Conservation (phyloP, 148 eudicot species). For the Diospyros lotus region DNA sequence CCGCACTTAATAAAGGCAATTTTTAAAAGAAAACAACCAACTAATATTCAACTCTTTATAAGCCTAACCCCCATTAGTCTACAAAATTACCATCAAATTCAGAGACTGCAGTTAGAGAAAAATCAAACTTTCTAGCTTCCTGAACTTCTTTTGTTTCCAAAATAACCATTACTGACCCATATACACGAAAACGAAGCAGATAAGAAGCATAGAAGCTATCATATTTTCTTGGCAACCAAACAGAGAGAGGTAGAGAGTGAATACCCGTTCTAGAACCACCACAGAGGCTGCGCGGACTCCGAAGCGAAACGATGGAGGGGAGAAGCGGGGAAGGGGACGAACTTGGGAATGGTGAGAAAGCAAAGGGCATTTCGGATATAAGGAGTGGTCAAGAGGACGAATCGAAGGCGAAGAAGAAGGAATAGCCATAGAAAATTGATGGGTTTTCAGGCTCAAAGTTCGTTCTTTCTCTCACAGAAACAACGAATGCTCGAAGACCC, state of each 20-base stretch:
- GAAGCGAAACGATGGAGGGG: slow-evolving; percentile 10
- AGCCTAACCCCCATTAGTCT: too few species aligned
- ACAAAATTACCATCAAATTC: too few species aligned
- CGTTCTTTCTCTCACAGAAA: not conserved
- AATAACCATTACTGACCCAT: not conserved
- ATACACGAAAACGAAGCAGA: not conserved
- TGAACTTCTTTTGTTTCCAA: not conserved
- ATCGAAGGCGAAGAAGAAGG: slow-evolving; percentile 16
- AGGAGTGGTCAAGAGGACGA: slow-evolving; percentile 17
- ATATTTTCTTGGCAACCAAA: not conserved
- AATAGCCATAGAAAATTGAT: slow-evolving; percentile 14
- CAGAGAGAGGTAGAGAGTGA: slow-evolving; percentile 6
- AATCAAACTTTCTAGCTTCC: not conserved
- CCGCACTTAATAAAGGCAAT: too few species aligned
- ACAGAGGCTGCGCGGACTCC: slow-evolving; percentile 35
- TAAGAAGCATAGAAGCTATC: not conserved
- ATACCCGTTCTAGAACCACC: slow-evolving; percentile 21
- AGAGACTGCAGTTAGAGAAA: not conserved
- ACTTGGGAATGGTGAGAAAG: slow-evolving; percentile 22
- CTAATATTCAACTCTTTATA: too few species aligned
- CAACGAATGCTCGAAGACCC: too few species aligned
- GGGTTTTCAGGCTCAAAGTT: not conserved
- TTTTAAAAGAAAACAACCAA: too few species aligned
- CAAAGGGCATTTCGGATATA: slow-evolving; percentile 21
- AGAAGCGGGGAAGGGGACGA: slow-evolving; percentile 14